Evolutionary conservation across 495 filamentous ascomycete species (phyloP).

Genomic region (Aspergillus heteromorphus): DNA sequence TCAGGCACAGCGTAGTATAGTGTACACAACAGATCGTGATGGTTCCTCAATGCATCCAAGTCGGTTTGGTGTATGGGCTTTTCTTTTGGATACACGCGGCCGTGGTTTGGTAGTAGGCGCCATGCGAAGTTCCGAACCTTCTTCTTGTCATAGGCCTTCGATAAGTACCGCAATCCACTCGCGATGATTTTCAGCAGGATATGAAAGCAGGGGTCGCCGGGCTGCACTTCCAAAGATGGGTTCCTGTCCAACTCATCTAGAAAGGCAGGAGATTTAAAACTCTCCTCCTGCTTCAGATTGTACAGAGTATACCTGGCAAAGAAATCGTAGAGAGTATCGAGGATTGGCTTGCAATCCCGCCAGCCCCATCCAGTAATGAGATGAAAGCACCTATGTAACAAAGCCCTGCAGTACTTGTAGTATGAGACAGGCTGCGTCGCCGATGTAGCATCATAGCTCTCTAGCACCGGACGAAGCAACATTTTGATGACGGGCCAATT

Average conservation of each 20-base stretch:
- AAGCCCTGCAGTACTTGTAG: conserved; percentile 73
- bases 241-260: conserved; percentile 63
- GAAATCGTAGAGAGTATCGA: conserved; percentile 84
- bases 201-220: conserved; percentile 83
- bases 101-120: conserved; percentile 83
- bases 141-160: conserved; percentile 54
- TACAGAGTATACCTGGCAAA: conserved; percentile 71
- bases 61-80: conserved; percentile 65
- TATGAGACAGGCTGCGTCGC: conserved; percentile 54
- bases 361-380: conserved; percentile 83
- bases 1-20: conserved; percentile 82
- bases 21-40: conserved; percentile 86
- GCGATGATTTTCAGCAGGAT: conserved; percentile 86
- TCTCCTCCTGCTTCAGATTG: conserved; percentile 73
- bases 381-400: conserved; percentile 70
- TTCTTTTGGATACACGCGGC: conserved; percentile 81
- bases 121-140: conserved; percentile 72
- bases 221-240: conserved; percentile 54
- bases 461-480: conserved; percentile 59
- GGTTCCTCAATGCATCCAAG: conserved; percentile 82
- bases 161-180: conserved; percentile 59
- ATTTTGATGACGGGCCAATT: conserved; percentile 69
- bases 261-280: conserved; percentile 69
- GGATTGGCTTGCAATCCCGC: conserved; percentile 69
- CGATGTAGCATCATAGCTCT: conserved; percentile 54